A percentile compares a stretch with the other conserved stretches of the same genome.
Evolutionary conservation across 2,329 filamentous ascomycete genomes (phyloP).

Genomic region (Fusarium irregulare): DNA sequence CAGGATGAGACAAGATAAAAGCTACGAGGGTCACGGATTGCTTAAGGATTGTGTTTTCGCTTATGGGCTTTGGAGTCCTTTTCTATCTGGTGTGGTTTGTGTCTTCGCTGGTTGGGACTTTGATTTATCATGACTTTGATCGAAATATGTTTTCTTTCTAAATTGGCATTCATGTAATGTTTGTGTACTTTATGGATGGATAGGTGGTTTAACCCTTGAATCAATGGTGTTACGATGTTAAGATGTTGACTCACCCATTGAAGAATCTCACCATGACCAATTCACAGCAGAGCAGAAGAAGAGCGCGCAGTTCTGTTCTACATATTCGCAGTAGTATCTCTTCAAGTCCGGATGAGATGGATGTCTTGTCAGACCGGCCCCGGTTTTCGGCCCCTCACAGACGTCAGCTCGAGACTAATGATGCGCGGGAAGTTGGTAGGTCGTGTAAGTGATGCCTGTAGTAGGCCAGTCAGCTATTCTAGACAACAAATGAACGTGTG

Average conservation of each 20-base stretch:
- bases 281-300: not conserved
- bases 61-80: slow-evolving; percentile 5
- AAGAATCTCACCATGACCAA: slow-evolving; percentile 4
- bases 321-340: not conserved
- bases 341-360: slow-evolving; percentile 10
- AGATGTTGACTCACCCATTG: not conserved
- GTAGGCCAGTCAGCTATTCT: not conserved
- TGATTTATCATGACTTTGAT: slow-evolving; percentile 37
- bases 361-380: slow-evolving; percentile 7
- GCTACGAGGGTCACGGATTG: slow-evolving; percentile 16
- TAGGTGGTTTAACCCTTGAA: slow-evolving; percentile 16
- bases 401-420: slow-evolving; percentile 8
- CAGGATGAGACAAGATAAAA: slow-evolving; percentile 9
- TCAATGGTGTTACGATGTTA: slow-evolving; percentile 35
- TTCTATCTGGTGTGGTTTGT: slow-evolving; percentile 12
- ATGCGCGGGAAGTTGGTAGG: not conserved
- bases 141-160: slow-evolving; percentile 11
- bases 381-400: slow-evolving; percentile 31
- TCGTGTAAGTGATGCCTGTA: not conserved
- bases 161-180: slow-evolving; percentile 28
- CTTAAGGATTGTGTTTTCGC: slow-evolving; percentile 1
- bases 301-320: slow-evolving; percentile 9
- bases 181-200: slow-evolving; percentile 18
- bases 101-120: slow-evolving; percentile 34
- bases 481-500: not conserved